Conservation (phyloP, 106 monocot genomes). For the Allium sativum region DNA sequence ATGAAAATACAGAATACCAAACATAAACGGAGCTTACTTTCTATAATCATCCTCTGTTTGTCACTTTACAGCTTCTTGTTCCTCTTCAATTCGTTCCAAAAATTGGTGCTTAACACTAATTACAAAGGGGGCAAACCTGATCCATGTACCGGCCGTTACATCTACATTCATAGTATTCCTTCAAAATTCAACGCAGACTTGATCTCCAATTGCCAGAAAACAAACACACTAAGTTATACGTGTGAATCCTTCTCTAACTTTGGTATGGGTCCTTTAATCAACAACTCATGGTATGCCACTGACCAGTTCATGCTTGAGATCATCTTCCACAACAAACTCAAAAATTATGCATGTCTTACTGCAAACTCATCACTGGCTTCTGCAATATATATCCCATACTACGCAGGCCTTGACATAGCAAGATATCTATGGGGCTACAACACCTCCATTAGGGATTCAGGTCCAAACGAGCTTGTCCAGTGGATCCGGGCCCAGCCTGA, state of each 20-base stretch:
- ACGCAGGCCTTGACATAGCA: conserved; percentile 71
- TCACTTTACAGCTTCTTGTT: no score
- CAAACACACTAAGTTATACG: no score
- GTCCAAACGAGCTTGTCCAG: conserved; percentile 3
- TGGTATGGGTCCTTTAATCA: conserved; percentile 21
- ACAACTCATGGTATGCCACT: conserved; percentile 59
- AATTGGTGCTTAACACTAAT: no score
- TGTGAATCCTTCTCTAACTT: no score
- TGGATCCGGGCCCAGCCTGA: conserved; percentile 16
- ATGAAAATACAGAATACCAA: no score
- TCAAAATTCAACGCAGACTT: conserved; percentile 45
- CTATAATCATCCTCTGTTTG: no score
- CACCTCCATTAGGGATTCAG: conserved; percentile 24
- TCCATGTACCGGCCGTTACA: no score
- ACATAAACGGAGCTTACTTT: no score
- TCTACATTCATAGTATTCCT: conserved; percentile 55
- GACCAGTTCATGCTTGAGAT: conserved; percentile 81
- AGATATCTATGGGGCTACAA: conserved; percentile 47
- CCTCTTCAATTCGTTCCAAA: no score
- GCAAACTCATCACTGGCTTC: conserved; percentile 32
- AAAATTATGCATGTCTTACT: conserved; percentile 59
- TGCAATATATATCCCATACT: conserved; percentile 87
- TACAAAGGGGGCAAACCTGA: no score
- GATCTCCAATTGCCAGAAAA: no score
- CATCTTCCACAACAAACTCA: conserved; percentile 66